Evolutionary conservation across 768 basidiomycete species (phyloP).

Genomic region (Tubosaeta sp.): DNA sequence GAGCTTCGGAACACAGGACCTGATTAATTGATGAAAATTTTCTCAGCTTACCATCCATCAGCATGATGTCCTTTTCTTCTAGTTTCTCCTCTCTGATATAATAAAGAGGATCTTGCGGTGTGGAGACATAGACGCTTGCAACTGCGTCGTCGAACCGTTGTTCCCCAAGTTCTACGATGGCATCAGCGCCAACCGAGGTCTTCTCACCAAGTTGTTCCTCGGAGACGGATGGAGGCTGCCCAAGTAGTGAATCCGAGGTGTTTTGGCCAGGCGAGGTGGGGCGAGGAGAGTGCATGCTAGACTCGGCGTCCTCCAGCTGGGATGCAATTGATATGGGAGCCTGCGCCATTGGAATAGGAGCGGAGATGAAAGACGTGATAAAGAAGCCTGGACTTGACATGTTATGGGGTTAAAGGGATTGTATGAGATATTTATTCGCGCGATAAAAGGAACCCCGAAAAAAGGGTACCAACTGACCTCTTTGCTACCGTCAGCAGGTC

Average conservation of each 20-base stretch:
- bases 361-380: conserved; percentile 33
- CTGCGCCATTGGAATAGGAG: conserved; percentile 23
- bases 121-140: conserved; percentile 29
- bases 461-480: conserved; percentile 20
- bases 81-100: conserved; percentile 54
- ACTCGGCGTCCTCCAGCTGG: conserved; percentile 12
- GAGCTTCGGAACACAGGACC: conserved; percentile 12
- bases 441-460: conserved; percentile 16
- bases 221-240: conserved; percentile 21
- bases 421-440: conserved; percentile 15
- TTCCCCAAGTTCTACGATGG: conserved; percentile 6
- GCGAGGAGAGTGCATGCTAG: conserved; percentile 20
- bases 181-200: background rate
- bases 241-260: conserved; percentile 16
- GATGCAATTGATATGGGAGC: conserved; percentile 16
- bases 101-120: conserved; percentile 20
- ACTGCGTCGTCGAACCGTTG: conserved; percentile 31
- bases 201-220: conserved; percentile 1
- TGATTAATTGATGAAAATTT: conserved; percentile 8
- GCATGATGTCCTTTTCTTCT: conserved; percentile 43
- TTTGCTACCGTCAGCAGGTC: conserved; percentile 14
- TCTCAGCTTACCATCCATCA: conserved; percentile 54
- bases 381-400: conserved; percentile 30
- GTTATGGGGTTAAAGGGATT: conserved; percentile 23
- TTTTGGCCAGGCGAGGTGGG: conserved; percentile 16